phyloP scores from a whole-genome alignment of 306 rosid genomes.

The Dryas drummondii region DNA sequence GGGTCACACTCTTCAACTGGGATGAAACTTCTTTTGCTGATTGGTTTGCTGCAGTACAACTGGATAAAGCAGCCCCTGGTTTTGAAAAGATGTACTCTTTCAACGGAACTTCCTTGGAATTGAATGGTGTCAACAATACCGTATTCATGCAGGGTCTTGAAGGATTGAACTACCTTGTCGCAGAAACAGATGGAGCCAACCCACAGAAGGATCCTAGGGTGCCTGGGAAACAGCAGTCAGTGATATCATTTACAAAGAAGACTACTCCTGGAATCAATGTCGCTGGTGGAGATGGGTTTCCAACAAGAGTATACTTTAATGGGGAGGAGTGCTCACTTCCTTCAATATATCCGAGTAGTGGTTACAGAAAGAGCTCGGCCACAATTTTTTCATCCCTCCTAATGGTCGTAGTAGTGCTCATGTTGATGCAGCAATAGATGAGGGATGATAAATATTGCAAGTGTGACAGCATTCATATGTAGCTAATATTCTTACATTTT shows the following conservation, averaged over 20 bases:
- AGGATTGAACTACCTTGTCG: conserved; percentile 82
- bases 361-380: conserved; percentile 35
- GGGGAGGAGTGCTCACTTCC: conserved; percentile 97
- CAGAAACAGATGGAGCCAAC: conserved; percentile 69
- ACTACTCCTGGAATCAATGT: conserved; percentile 59
- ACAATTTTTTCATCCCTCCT: conserved; percentile 30
- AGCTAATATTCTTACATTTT: not conserved
- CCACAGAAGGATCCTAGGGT: conserved; percentile 75
- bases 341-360: conserved; percentile 50
- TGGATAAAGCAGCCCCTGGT: conserved; percentile 78
- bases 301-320: conserved; percentile 81
- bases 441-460: conserved; percentile 5
- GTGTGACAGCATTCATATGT: conserved; percentile 11
- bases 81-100: conserved; percentile 90
- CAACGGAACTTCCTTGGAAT: conserved; percentile 55
- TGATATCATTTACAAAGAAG: conserved; percentile 89
- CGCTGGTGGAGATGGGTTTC: conserved; percentile 77
- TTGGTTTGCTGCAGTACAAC: conserved; percentile 90
- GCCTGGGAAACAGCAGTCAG: conserved; percentile 97
- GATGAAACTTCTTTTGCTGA: conserved; percentile 68
- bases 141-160: conserved; percentile 73
- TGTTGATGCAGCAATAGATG: conserved; percentile 43
- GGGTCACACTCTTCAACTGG: conserved; percentile 94
- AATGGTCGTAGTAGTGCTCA: conserved; percentile 27
- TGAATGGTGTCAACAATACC: conserved; percentile 58